These are phyloP conservation scores for Rhododendron williamsianum DNA, from an alignment of 148 eudicot genomes.

Conservation along the genomic window DNA sequence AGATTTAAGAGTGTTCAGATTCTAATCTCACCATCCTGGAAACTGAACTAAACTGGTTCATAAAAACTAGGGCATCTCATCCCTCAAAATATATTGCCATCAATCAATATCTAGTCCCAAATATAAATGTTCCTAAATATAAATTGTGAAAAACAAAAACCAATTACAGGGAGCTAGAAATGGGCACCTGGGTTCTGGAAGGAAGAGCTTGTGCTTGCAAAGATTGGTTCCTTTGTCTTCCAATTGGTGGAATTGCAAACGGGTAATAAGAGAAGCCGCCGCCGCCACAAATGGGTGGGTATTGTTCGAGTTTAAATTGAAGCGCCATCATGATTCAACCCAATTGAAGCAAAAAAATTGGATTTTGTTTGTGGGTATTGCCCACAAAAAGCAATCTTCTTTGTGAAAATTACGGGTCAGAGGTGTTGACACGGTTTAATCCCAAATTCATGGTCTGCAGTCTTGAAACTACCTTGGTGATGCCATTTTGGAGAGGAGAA, in stretches of 20 bases:
- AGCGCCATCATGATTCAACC: slow-evolving; percentile 16
- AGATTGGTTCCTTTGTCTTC: slow-evolving; percentile 13
- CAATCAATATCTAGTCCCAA: not conserved
- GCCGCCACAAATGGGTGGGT: slow-evolving; percentile 16
- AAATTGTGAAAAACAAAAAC: not conserved
- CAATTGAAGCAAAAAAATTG: not conserved
- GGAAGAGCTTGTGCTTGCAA: slow-evolving; percentile 34
- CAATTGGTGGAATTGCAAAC: slow-evolving; percentile 8
- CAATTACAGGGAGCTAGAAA: slow-evolving; percentile 1
- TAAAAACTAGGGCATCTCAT: not conserved
- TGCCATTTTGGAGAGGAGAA: not conserved
- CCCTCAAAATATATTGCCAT: not conserved
- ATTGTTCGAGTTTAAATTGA: slow-evolving; percentile 22
- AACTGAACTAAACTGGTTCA: not conserved
- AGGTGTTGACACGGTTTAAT: no score
- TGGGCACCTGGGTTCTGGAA: slow-evolving; percentile 56
- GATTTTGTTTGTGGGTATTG: not conserved
- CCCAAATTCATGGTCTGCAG: no score
- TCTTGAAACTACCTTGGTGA: not conserved
- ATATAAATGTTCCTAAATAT: not conserved
- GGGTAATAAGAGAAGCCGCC: slow-evolving; percentile 15
- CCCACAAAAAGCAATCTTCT: not conserved
- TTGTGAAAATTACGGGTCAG: no score
- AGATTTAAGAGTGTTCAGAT: no score
- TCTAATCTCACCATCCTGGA: not conserved